phyloP scores from a whole-genome alignment of 2,329 filamentous ascomycete genomes.

The Aureobasidium sp. region DNA sequence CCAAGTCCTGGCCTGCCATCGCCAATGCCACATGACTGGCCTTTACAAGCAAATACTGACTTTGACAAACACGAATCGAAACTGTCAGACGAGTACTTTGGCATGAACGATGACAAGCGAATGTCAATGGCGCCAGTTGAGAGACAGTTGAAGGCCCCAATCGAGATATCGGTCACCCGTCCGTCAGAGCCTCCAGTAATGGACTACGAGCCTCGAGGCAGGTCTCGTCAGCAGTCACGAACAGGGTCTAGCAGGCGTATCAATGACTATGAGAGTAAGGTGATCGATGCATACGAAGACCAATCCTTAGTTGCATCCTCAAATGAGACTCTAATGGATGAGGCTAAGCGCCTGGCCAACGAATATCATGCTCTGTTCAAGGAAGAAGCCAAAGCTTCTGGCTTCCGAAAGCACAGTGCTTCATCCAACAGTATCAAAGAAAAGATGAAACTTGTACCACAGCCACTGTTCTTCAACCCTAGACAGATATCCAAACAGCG shows the following conservation, averaged over 20 bases:
- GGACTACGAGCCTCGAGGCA: slow-evolving; percentile 2
- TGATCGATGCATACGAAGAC: neutral
- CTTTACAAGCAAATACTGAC: neutral
- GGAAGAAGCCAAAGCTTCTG: slow-evolving; percentile 17
- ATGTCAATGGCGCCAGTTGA: neutral
- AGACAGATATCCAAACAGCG: slow-evolving; percentile 6
- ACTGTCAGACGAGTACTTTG: slow-evolving; percentile 11
- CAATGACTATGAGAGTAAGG: neutral
- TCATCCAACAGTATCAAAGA: neutral
- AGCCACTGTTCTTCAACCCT: slow-evolving; percentile 24
- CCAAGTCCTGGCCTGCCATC: neutral
- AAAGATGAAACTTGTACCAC: slow-evolving; percentile 28
- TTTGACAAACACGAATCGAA: neutral
- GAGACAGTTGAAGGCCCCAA: neutral
- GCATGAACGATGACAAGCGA: neutral
- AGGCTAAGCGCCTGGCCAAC: slow-evolving; percentile 19
- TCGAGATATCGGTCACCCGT: neutral
- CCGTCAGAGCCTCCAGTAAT: neutral
- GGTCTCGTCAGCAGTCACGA: neutral
- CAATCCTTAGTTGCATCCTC: slow-evolving; percentile 4
- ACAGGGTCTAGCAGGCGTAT: neutral
- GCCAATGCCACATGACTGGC: neutral
- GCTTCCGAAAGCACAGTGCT: neutral
- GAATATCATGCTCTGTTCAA: slow-evolving; percentile 25
- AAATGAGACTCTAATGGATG: slow-evolving; percentile 15